Base-by-base conservation (phyloP, 2,329 filamentous ascomycete species). In the Fusarium udum region DNA sequence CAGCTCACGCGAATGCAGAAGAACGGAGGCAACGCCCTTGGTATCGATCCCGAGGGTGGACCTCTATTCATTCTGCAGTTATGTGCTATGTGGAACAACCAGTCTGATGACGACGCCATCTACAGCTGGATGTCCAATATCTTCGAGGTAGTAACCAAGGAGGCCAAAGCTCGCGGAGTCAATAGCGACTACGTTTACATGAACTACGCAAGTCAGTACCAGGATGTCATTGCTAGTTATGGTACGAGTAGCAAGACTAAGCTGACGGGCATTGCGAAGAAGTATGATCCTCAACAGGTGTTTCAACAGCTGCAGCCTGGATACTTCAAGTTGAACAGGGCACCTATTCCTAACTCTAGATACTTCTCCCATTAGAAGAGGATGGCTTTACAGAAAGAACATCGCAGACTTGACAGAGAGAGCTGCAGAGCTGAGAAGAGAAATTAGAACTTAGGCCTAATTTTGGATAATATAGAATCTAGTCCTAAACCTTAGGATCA, bases 1-100 rank as follows among this genome's bases (percentile, higher is more conserved):
- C 76, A 83, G 67, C 79, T 81, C 12, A 74, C 78, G 9, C 64
- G 79, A 26, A 82, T 84, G 67, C 69, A 69, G 49, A 80, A 82
- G 58, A 79, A 78, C 3, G 80, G 79, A 20, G 80, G 81, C 3
- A 82, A 82, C 31, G 43, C 80, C 10, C 75, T 79, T 14, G 79
- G 80, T 18, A 69, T 83, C 0, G 37, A 61, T 13, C 74, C 61
- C 2, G 75, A 66, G 6, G 69, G 79, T 22, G 78, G 75, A 2
- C 77, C 79, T 6, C 53, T 80, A 16, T 75, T 73, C 32, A 64
- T 77, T 56, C 52, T 45, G 22, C 31, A 56, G 22, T 7, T 67
- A 16, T 24, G 26, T 9, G 31, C 12, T 36, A 69, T 59, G 64
- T 71, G 70, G 64, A 24, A 49, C 1, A 64, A 77, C 10, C 77